Percentiles rank a stretch among this genome's conserved stretches.
phyloP scores from a whole-genome alignment of 1,284 basidiomycete genomes.

The Heimioporus punctisporus region DNA sequence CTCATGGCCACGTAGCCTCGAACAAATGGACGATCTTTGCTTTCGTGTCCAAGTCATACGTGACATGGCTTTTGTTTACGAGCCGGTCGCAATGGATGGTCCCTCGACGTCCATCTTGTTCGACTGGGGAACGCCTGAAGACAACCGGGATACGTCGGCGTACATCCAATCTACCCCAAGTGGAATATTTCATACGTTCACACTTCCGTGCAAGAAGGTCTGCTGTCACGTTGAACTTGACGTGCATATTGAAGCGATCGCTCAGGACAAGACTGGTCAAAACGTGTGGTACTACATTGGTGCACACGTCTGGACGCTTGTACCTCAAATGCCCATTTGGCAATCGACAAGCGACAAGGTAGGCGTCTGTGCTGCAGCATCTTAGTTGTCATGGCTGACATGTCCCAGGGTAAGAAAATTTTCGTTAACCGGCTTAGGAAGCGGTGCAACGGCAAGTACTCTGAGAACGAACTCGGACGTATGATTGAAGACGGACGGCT shows the following conservation, averaged over 20 bases:
- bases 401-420: constrained; percentile 34
- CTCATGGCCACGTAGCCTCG: constrained; percentile 30
- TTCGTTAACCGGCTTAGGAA: constrained; percentile 37
- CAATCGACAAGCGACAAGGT: constrained; percentile 37
- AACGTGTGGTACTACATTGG: constrained; percentile 48
- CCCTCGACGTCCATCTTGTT: constrained; percentile 45
- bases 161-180: constrained; percentile 35
- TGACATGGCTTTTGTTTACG: constrained; percentile 49
- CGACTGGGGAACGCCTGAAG: constrained; percentile 46
- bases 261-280: constrained; percentile 34
- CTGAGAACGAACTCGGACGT: constrained; percentile 29
- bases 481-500: constrained; percentile 39
- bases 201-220: background rate
- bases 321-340: constrained; percentile 37
- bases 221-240: background rate
- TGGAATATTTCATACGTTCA: constrained; percentile 36
- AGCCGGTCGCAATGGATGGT: constrained; percentile 55
- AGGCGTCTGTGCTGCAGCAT: constrained; percentile 6
- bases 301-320: constrained; percentile 41
- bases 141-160: constrained; percentile 32
- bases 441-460: constrained; percentile 26
- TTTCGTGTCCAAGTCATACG: constrained; percentile 38
- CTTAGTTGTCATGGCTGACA: background rate
- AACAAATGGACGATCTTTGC: constrained; percentile 33
- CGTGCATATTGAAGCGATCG: too few relatives aligned